phyloP scores from a whole-genome alignment of 257 asterid genomes.

The Fraxinus americana region DNA sequence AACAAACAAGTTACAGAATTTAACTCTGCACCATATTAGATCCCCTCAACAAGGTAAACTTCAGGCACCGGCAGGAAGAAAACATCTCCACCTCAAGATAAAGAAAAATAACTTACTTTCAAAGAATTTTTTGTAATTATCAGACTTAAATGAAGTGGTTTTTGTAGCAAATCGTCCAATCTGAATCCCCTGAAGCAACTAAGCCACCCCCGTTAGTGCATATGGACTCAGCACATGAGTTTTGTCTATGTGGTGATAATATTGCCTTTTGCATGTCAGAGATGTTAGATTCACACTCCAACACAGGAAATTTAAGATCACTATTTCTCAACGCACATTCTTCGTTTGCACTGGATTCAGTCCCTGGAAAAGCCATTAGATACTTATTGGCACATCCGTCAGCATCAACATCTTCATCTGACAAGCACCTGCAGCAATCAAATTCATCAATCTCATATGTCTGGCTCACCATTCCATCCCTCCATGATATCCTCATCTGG shows the following conservation, averaged over 20 bases:
- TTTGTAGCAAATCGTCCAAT: slow-evolving; percentile 55
- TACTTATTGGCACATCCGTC: slow-evolving; percentile 22
- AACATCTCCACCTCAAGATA: not conserved
- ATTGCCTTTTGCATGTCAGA: slow-evolving; percentile 36
- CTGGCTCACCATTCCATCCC: slow-evolving; percentile 48
- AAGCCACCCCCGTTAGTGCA: slow-evolving; percentile 70
- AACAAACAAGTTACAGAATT: not conserved
- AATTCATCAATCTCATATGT: slow-evolving; percentile 49
- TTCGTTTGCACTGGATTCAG: slow-evolving; percentile 20
- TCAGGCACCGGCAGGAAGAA: not conserved
- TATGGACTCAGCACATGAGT: slow-evolving; percentile 69
- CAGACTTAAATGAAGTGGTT: slow-evolving; percentile 38
- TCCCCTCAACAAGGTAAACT: not conserved
- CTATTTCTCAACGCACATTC: slow-evolving; percentile 21
- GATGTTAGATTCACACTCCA: slow-evolving; percentile 54
- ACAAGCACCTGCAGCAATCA: slow-evolving; percentile 70
- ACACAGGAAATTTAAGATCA: slow-evolving; percentile 42
- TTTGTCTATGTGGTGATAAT: slow-evolving; percentile 1
- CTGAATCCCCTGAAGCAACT: slow-evolving; percentile 70
- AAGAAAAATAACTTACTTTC: slow-evolving; percentile 21
- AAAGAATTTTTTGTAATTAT: slow-evolving; percentile 5
- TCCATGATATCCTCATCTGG: slow-evolving; percentile 76
- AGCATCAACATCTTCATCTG: slow-evolving; percentile 60
- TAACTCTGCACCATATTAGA: not conserved
- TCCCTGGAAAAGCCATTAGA: slow-evolving; percentile 16